A percentile compares a stretch with the other conserved stretches of the same genome.
These are phyloP conservation scores for Chaetomium sp. DNA, from an alignment of 2,329 filamentous ascomycete species.

Conservation along the genomic window DNA sequence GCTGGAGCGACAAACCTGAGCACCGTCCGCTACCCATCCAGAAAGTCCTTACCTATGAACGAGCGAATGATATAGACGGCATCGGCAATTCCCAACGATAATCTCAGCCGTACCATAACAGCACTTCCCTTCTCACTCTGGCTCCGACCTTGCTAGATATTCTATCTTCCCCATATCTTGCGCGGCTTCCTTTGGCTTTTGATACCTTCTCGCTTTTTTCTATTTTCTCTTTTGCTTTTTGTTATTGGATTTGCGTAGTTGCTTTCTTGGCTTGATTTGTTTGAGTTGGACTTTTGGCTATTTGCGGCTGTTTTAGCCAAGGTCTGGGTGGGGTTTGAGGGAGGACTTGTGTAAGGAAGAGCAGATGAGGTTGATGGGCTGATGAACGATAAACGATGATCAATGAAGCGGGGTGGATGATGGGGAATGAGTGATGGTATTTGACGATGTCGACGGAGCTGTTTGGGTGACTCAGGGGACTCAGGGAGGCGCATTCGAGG, in stretches of 20 bases:
- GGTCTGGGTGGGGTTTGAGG: conserved; percentile 9
- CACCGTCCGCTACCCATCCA: not conserved
- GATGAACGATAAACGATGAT: conserved; percentile 1
- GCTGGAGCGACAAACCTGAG: not conserved
- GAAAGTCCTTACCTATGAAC: not conserved
- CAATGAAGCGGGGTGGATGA: not conserved
- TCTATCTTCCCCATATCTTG: conserved; percentile 1
- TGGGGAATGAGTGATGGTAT: conserved; percentile 12
- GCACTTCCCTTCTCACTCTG: not conserved
- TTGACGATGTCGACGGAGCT: conserved; percentile 2
- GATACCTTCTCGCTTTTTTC: conserved; percentile 26
- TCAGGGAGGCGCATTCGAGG: not conserved
- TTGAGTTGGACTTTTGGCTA: not conserved
- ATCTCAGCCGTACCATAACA: not conserved
- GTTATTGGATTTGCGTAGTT: not conserved
- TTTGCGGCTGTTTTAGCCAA: not conserved
- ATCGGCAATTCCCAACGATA: not conserved
- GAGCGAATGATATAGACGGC: not conserved
- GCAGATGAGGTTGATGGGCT: not conserved
- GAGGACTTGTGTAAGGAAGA: conserved; percentile 19
- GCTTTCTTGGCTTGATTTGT: conserved; percentile 1
- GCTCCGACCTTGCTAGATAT: no score
- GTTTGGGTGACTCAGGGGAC: not conserved
- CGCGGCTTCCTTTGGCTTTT: conserved; percentile 15
- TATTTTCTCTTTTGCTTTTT: conserved; percentile 8